Percentiles rank a stretch among this genome's conserved stretches.
Conservation (phyloP, 371 early-diverging fungal genomes). For the Nosema muscidifuracis region DNA sequence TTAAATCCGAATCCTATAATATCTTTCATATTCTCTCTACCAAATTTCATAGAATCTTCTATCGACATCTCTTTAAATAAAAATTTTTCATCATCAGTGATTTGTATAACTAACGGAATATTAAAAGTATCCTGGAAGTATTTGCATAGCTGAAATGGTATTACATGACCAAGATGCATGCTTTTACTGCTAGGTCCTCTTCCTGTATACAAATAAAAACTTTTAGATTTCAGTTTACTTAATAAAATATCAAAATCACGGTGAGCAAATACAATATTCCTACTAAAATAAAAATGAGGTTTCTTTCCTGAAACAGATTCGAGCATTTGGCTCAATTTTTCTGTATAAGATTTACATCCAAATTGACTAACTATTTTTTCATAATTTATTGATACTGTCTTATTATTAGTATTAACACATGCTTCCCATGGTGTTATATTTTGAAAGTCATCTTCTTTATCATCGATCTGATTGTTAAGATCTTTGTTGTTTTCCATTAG, state of each 20-base stretch:
- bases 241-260: constrained; percentile 80
- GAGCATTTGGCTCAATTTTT: constrained; percentile 70
- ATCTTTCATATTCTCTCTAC: constrained; percentile 81
- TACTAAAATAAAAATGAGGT: constrained; percentile 76
- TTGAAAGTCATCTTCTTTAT: constrained; percentile 62
- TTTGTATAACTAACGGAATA: constrained; percentile 87
- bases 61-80: constrained; percentile 78
- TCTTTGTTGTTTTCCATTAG: background rate
- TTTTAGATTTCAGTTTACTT: constrained; percentile 73
- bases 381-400: constrained; percentile 82
- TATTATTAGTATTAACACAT: constrained; percentile 73
- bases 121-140: constrained; percentile 90
- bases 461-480: too few relatives aligned
- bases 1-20: constrained; percentile 95
- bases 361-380: constrained; percentile 81
- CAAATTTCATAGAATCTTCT: constrained; percentile 73
- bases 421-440: constrained; percentile 90
- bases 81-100: constrained; percentile 99
- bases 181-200: constrained; percentile 87
- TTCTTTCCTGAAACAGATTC: constrained; percentile 73
- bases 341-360: constrained; percentile 67
- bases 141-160: constrained; percentile 95
- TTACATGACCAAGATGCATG: constrained; percentile 97
- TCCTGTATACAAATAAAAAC: constrained; percentile 98
- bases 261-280: constrained; percentile 94